Base-by-base conservation (phyloP, 2,329 filamentous ascomycete species). In the Sclerotinia glacialis region DNA sequence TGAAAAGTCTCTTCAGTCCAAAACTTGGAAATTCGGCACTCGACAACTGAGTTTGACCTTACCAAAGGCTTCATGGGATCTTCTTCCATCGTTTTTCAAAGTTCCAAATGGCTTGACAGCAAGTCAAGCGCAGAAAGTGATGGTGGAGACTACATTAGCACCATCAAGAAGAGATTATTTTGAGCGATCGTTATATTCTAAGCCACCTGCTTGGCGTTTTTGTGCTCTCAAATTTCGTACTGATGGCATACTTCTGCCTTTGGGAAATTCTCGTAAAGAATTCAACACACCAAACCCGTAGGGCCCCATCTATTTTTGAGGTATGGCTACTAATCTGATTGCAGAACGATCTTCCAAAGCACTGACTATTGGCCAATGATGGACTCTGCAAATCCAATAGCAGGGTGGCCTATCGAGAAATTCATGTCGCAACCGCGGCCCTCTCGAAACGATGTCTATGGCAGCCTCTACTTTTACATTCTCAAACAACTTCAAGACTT, bases 261-360 rank as follows among this genome's bases (percentile, higher is more conserved):
- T 79, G 70, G 78, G 78, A 1, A 42, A 66, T 2, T 75, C 76
- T 1, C 66, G 70, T 3, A 44, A 70, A 2, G 71, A 71, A 0
- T 81, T 80, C 67, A 67, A 71, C 5, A 72, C 67, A 1, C 79
- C 79, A 1, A 81, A 82, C 70, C 78, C 78, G 79, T 80, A 68
- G 72, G 78, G 5, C 8, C 9, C 56, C n/a, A 60, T n/a, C 8
- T 31, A 3, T 21, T 28, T 49, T 47, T 53, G 42, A 50, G 9
- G 14, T n/a, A 3, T 26, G 16, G 6, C 26, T 7, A n/a, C 31
- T 62, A 40, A 60, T 42, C 16, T 1, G 3, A 21, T 61, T 46
- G 7, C 16, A 80, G 78, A 6, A 79, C 78, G 0, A 72, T 80
- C 12, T 80, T 77, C 65, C 72, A 75, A 28, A 65, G 59, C 7